Percentiles rank a stretch among this genome's conserved stretches.
Evolutionary conservation across 2,329 filamentous ascomycete species (phyloP).

Genomic region (Chaetomiaceae sp.): DNA sequence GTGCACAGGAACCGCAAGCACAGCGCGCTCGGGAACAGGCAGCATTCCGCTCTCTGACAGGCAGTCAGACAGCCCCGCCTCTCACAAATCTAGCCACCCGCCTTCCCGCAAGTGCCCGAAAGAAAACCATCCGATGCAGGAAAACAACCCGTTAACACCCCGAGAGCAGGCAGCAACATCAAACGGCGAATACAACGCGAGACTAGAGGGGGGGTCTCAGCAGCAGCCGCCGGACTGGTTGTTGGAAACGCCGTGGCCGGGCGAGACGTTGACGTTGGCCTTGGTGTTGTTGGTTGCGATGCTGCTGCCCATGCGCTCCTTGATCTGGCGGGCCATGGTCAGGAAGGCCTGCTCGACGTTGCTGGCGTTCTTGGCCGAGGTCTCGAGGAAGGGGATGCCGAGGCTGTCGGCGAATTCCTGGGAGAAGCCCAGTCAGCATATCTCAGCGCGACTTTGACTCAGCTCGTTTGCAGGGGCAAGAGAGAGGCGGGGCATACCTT

Average conservation of each 20-base stretch:
- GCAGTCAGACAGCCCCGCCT: too few species aligned
- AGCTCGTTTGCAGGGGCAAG: neutral
- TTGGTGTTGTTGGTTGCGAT: slow-evolving; percentile 96
- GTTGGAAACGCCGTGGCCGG: slow-evolving; percentile 82
- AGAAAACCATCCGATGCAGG: slow-evolving; percentile 23
- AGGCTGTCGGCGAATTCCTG: slow-evolving; percentile 99
- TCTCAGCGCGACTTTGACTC: too few species aligned
- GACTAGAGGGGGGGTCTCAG: slow-evolving; percentile 20
- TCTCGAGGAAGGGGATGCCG: slow-evolving; percentile 98
- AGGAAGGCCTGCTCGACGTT: slow-evolving; percentile 99
- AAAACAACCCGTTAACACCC: slow-evolving; percentile 24
- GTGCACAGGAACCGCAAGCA: neutral
- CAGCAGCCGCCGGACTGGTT: slow-evolving; percentile 32
- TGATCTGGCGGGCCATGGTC: slow-evolving; percentile 99
- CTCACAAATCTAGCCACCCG: slow-evolving; percentile 21
- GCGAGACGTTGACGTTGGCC: slow-evolving; percentile 91
- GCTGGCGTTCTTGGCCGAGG: slow-evolving; percentile 97
- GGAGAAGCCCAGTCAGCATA: slow-evolving; percentile 15
- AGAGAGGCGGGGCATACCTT: slow-evolving; percentile 61
- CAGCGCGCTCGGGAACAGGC: too few species aligned
- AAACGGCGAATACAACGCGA: slow-evolving; percentile 5
- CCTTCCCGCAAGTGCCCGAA: slow-evolving; percentile 14
- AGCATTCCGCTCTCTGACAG: too few species aligned
- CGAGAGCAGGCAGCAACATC: slow-evolving; percentile 16
- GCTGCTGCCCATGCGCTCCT: slow-evolving; percentile 98